A percentile compares a stretch with the other conserved stretches of the same genome.
Evolutionary conservation across 2,329 filamentous ascomycete genomes (phyloP).

Genomic region (Arthrobotrys pseudoclavata): DNA sequence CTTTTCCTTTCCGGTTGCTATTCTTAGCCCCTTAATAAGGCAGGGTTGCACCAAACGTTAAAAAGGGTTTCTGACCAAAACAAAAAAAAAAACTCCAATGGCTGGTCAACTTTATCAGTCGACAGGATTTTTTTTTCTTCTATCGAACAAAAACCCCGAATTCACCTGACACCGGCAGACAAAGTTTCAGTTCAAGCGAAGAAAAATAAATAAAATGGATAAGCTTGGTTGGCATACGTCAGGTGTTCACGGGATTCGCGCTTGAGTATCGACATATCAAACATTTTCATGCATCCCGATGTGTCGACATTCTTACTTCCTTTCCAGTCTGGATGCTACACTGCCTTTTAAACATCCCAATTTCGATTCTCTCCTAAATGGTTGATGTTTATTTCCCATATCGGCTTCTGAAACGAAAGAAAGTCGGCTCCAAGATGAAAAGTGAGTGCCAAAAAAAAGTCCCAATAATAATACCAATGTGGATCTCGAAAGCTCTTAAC

Average conservation of each 20-base stretch:
- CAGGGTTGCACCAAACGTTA: conserved; percentile 57
- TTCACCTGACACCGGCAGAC: conserved; percentile 30
- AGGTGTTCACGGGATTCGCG: conserved; percentile 20
- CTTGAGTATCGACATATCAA: conserved; percentile 6
- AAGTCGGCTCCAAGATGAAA: conserved; percentile 30
- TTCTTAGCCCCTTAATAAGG: conserved; percentile 44
- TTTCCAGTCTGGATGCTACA: conserved; percentile 29
- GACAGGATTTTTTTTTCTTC: not conserved
- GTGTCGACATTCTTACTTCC: not conserved
- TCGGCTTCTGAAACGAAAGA: conserved; percentile 52
- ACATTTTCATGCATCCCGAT: not conserved
- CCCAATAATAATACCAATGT: conserved; percentile 3
- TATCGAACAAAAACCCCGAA: not conserved
- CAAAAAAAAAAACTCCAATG: conserved; percentile 17
- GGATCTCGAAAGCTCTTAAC: conserved; percentile 17
- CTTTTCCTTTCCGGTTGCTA: conserved; percentile 10
- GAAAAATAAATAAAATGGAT: not conserved
- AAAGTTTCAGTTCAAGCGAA: not conserved
- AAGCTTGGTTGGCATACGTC: conserved; percentile 34
- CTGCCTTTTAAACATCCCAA: conserved; percentile 15
- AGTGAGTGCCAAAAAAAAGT: conserved; percentile 21
- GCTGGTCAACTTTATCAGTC: conserved; percentile 1
- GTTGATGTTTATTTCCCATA: conserved; percentile 33
- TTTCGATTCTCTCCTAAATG: conserved; percentile 9
- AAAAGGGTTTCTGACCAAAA: conserved; percentile 26